phyloP scores from a whole-genome alignment of 768 basidiomycete genomes.

The Mycena galopus region DNA sequence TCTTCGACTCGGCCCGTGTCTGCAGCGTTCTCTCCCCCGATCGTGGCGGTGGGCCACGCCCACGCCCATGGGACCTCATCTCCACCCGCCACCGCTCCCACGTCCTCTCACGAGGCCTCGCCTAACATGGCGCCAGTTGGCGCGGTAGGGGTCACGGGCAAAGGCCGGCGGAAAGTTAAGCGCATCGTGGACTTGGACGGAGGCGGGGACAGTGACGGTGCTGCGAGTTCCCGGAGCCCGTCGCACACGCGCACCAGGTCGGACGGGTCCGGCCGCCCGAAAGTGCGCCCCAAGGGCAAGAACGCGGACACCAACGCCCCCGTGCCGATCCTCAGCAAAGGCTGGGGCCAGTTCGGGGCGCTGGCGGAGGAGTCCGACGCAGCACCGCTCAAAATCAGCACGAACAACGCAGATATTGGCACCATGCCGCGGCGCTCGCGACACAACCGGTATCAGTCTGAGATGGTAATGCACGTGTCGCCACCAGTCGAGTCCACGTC shows the following conservation, averaged over 20 bases:
- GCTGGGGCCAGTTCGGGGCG: conserved; percentile 36
- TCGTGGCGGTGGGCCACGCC: conserved; percentile 66
- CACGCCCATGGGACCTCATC: conserved; percentile 40
- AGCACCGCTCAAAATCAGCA: conserved; percentile 33
- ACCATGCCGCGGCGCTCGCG: conserved; percentile 47
- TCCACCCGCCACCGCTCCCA: conserved; percentile 45
- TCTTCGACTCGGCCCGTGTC: conserved; percentile 61
- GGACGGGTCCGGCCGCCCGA: conserved; percentile 40
- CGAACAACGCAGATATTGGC: conserved; percentile 19
- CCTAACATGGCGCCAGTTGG: conserved; percentile 56
- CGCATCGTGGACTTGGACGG: conserved; percentile 85
- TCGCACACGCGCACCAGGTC: conserved; percentile 51
- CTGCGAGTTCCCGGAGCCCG: conserved; percentile 37
- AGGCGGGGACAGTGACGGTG: conserved; percentile 56
- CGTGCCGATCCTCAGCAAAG: conserved; percentile 14
- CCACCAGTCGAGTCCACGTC: conserved; percentile 33
- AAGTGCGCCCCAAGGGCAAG: conserved; percentile 40
- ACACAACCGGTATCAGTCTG: conserved; percentile 66
- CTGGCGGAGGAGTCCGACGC: conserved; percentile 27
- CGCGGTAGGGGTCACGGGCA: conserved; percentile 52
- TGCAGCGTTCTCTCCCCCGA: conserved; percentile 68
- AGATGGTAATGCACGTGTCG: conserved; percentile 50
- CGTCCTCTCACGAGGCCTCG: conserved; percentile 53
- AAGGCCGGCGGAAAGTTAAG: conserved; percentile 72
- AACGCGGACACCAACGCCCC: conserved; percentile 28